phyloP scores from a whole-genome alignment of 441 rosid species.

The Iberis amara region DNA sequence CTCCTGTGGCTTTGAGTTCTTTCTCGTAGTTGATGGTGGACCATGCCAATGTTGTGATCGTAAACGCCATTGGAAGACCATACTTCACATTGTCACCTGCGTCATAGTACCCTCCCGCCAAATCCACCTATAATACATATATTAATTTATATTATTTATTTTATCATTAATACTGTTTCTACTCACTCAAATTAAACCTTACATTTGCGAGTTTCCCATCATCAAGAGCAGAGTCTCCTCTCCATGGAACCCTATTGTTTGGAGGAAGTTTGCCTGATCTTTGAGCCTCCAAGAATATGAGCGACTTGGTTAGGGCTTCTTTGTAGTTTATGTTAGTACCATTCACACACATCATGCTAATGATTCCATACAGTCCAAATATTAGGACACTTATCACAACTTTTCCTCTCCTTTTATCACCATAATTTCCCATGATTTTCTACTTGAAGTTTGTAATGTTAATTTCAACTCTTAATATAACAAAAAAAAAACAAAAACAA shows the following conservation, averaged over 20 bases:
- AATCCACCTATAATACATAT: constrained; percentile 45
- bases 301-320: constrained; percentile 66
- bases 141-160: no score
- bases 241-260: constrained; percentile 56
- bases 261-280: constrained; percentile 84
- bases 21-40: constrained; percentile 40
- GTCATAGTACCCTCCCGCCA: constrained; percentile 85
- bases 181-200: constrained; percentile 3
- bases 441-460: neutral
- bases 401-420: constrained; percentile 29
- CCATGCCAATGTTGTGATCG: constrained; percentile 76
- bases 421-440: constrained; percentile 28
- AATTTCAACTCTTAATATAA: constrained; percentile 14
- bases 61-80: constrained; percentile 92
- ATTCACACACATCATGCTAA: constrained; percentile 32
- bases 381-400: constrained; percentile 31
- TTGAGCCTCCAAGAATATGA: constrained; percentile 83
- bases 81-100: constrained; percentile 95
- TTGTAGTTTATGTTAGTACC: constrained; percentile 44
- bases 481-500: neutral
- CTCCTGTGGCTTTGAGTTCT: constrained; percentile 53
- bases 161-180: no score
- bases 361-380: constrained; percentile 25
- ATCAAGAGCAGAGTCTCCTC: constrained; percentile 82
- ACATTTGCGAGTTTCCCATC: constrained; percentile 76